Evolutionary conservation across 148 eudicot species (phyloP).

Genomic region (Drosera capensis): DNA sequence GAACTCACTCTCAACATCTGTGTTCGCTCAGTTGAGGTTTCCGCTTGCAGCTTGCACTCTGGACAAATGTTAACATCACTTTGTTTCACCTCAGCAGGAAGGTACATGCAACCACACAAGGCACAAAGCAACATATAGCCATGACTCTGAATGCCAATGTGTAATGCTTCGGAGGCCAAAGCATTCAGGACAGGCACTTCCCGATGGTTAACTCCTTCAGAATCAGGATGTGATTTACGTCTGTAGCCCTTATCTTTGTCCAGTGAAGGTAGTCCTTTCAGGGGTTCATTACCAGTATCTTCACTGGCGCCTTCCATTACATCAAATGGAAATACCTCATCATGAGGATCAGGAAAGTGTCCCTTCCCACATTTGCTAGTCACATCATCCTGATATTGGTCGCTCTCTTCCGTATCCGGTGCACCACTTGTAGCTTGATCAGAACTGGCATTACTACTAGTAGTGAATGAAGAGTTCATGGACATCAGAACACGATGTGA

Average conservation of each 20-base stretch:
- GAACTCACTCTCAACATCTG: conserved; percentile 5
- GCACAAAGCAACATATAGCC: conserved; percentile 33
- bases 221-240: conserved; percentile 9
- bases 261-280: conserved; percentile 11
- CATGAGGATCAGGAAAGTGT: conserved; percentile 25
- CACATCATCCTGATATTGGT: conserved; percentile 45
- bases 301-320: conserved; percentile 30
- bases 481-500: conserved; percentile 37
- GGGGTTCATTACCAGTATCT: conserved; percentile 14
- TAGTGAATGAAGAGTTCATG: conserved; percentile 71
- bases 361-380: conserved; percentile 28
- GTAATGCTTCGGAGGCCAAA: conserved; percentile 13
- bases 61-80: conserved; percentile 42
- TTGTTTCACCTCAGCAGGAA: conserved; percentile 20
- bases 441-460: conserved; percentile 88
- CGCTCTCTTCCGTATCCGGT: conserved; percentile 65
- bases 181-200: conserved; percentile 9
- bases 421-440: conserved; percentile 50
- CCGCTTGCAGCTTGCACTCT: conserved; percentile 35
- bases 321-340: conserved; percentile 47
- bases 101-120: conserved; percentile 42
- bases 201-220: too few relatives aligned
- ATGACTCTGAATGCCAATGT: conserved; percentile 6
- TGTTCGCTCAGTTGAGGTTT: conserved; percentile 11
- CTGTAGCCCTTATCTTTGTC: conserved; percentile 11